Conservation (phyloP, 2,329 filamentous ascomycete genomes). For the Ophiocordyceps camponoti-saundersi region DNA sequence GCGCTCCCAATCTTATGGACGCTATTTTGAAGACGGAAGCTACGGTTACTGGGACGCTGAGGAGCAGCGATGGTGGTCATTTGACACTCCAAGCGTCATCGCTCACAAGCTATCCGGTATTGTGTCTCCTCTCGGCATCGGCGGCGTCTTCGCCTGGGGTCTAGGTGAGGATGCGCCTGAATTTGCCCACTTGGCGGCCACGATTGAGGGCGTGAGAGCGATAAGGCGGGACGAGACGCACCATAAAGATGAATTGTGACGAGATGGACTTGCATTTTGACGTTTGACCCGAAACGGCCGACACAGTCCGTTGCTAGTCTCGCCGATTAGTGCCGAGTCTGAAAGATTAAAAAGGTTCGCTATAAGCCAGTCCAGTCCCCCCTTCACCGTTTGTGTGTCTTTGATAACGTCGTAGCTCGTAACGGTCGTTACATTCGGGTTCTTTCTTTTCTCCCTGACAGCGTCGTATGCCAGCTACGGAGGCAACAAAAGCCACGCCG, state of each 20-base stretch:
- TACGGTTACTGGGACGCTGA: conserved; percentile 50
- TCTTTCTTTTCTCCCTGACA: not conserved
- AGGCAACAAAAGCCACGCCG: not conserved
- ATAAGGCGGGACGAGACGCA: not conserved
- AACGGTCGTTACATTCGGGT: too few species aligned
- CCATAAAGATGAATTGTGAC: conserved; percentile 1
- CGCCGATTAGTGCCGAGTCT: not conserved
- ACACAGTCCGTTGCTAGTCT: not conserved
- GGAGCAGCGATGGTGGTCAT: conserved; percentile 54
- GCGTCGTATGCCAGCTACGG: not conserved
- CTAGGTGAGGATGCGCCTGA: conserved; percentile 46
- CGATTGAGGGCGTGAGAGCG: conserved; percentile 6
- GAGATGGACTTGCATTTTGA: not conserved
- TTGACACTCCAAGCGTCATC: conserved; percentile 48
- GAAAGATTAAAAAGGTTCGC: not conserved
- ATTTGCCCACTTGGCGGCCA: conserved; percentile 23
- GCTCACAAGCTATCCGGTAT: conserved; percentile 43
- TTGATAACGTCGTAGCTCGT: not conserved
- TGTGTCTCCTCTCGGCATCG: conserved; percentile 36
- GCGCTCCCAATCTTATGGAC: conserved; percentile 32
- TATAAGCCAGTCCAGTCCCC: not conserved
- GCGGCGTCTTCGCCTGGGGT: conserved; percentile 63
- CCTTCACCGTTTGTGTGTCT: not conserved
- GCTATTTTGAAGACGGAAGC: conserved; percentile 42
- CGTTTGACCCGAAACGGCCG: not conserved